Evolutionary conservation across 129 eudicot species (phyloP).

Genomic region (Flaveria sonorensis): DNA sequence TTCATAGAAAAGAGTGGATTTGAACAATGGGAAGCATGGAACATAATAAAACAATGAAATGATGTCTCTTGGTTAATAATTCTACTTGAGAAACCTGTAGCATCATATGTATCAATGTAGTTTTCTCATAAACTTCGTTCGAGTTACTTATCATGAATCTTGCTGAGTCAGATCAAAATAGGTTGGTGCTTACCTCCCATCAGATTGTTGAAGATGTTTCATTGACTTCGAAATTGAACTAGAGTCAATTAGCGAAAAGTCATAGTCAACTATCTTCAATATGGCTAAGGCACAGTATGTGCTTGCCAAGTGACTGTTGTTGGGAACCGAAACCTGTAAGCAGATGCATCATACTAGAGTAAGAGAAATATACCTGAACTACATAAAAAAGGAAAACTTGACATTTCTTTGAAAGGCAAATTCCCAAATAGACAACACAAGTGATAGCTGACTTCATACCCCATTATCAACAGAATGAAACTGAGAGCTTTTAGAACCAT

Average conservation of each 20-base stretch:
- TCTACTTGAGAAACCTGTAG: not conserved
- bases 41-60: not conserved
- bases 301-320: conserved; percentile 94
- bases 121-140: not conserved
- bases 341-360: not conserved
- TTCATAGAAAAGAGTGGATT: not conserved
- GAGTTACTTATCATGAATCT: conserved; percentile 1
- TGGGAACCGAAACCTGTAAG: conserved; percentile 60
- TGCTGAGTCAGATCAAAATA: not conserved
- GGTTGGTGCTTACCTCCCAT: conserved; percentile 75
- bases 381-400: not conserved
- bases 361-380: conserved; percentile 1
- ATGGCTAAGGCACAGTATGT: conserved; percentile 95
- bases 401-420: not conserved
- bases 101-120: conserved; percentile 10
- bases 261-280: conserved; percentile 79
- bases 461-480: conserved; percentile 49
- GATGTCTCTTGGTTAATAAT: not conserved
- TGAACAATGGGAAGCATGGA: not conserved
- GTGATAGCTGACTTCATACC: conserved; percentile 48
- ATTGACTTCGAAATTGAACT: conserved; percentile 62
- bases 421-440: conserved; percentile 6
- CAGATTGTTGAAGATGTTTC: conserved; percentile 77
- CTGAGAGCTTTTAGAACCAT: conserved; percentile 90
- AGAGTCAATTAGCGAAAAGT: conserved; percentile 55